Percentiles rank a stretch among this genome's conserved stretches.
Evolutionary conservation across 768 basidiomycete genomes (phyloP).

Genomic region (Suillus plorans): DNA sequence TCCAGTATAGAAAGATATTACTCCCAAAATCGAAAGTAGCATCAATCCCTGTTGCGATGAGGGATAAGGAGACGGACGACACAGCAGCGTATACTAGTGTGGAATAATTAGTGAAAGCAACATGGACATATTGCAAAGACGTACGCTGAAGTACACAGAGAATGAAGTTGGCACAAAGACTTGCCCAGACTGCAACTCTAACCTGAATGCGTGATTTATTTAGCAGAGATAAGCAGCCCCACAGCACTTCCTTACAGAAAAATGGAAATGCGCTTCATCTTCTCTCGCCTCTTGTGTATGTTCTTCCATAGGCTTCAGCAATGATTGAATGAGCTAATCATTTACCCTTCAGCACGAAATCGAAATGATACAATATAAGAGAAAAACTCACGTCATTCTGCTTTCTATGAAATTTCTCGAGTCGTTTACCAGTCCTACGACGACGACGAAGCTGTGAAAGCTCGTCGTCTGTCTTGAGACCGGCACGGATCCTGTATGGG

Average conservation of each 20-base stretch:
- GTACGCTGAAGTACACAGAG: constrained; percentile 73
- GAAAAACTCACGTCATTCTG: constrained; percentile 65
- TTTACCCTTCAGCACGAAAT: constrained; percentile 5
- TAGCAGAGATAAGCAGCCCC: neutral
- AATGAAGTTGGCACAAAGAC: constrained; percentile 72
- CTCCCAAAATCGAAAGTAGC: constrained; percentile 83
- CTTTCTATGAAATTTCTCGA: constrained; percentile 64
- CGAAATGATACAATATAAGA: constrained; percentile 1
- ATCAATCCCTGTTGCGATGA: constrained; percentile 90
- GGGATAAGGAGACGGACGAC: constrained; percentile 77
- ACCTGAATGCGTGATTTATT: constrained; percentile 47
- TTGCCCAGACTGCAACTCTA: constrained; percentile 84
- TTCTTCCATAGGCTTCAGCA: constrained; percentile 89
- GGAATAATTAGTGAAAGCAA: neutral
- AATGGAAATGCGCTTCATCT: constrained; percentile 62
- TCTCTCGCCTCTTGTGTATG: constrained; percentile 80
- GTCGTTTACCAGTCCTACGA: constrained; percentile 55
- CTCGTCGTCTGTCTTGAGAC: constrained; percentile 60
- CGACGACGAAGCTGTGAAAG: constrained; percentile 59
- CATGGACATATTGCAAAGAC: constrained; percentile 20
- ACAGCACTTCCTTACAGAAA: constrained; percentile 51
- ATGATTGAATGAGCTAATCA: constrained; percentile 72
- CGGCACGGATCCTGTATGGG: constrained; percentile 66
- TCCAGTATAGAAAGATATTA: constrained; percentile 76
- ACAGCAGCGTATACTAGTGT: constrained; percentile 85